Percentiles rank a stretch among this genome's conserved stretches.
These are phyloP conservation scores for Phallus indusiatus DNA, from an alignment of 768 basidiomycete genomes.

Conservation along the genomic window DNA sequence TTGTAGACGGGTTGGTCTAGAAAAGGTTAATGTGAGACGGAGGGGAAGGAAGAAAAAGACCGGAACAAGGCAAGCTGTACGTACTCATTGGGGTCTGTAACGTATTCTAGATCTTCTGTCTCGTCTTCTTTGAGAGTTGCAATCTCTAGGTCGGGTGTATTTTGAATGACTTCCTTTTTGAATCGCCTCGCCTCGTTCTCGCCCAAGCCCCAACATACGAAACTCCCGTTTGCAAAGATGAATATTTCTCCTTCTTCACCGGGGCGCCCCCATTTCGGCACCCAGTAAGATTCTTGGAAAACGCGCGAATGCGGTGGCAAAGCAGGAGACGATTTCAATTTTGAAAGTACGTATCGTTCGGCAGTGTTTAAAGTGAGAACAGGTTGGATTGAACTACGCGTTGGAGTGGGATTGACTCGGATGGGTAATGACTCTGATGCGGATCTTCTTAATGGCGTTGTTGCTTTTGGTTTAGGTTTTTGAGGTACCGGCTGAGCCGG, in stretches of 20 bases:
- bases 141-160: slow-evolving; percentile 48
- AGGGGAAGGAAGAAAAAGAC: neutral
- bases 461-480: slow-evolving; percentile 71
- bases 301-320: slow-evolving; percentile 47
- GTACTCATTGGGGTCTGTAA: slow-evolving; percentile 84
- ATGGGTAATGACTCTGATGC: slow-evolving; percentile 82
- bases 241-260: slow-evolving; percentile 73
- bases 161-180: slow-evolving; percentile 43
- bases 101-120: slow-evolving; percentile 89
- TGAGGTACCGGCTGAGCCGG: slow-evolving; percentile 12
- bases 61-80: slow-evolving; percentile 14
- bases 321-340: slow-evolving; percentile 41
- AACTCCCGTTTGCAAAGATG: slow-evolving; percentile 79
- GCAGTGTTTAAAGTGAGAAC: slow-evolving; percentile 83
- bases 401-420: slow-evolving; percentile 78
- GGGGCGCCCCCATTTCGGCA: slow-evolving; percentile 54
- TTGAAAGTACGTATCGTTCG: slow-evolving; percentile 66
- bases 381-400: slow-evolving; percentile 67
- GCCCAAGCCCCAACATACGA: slow-evolving; percentile 83
- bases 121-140: slow-evolving; percentile 58
- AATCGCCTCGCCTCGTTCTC: slow-evolving; percentile 69
- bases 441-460: slow-evolving; percentile 70
- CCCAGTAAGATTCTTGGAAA: slow-evolving; percentile 68
- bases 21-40: slow-evolving; percentile 7
- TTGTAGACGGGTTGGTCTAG: slow-evolving; percentile 75